These are phyloP conservation scores for Solanum clarkiae DNA, from an alignment of 257 asterid species.

Conservation along the genomic window DNA sequence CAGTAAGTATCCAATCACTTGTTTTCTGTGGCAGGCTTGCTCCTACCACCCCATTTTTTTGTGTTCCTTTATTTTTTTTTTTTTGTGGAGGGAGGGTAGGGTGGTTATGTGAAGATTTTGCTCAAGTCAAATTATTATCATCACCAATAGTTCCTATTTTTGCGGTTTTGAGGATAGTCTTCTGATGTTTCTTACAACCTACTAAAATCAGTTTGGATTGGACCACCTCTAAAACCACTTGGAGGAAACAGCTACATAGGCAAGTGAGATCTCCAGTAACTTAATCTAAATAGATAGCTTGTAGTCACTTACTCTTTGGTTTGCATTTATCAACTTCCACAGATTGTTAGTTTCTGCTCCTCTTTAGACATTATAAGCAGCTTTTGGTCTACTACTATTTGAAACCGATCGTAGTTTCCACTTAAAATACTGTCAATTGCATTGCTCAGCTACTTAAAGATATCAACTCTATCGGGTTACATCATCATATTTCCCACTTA, in stretches of 20 bases:
- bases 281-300: not conserved
- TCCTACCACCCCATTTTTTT: not conserved
- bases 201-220: not conserved
- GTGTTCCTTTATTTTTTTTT: not conserved
- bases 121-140: not conserved
- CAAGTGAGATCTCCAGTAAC: not conserved
- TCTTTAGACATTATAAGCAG: not conserved
- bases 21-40: not conserved
- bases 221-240: not conserved
- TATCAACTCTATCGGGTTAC: not conserved
- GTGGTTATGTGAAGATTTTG: not conserved
- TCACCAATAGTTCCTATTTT: not conserved
- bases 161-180: not conserved
- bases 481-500: not conserved
- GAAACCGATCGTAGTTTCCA: not conserved
- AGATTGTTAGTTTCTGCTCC: not conserved
- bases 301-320: not conserved
- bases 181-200: not conserved
- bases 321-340: not conserved
- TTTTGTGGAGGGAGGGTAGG: not conserved
- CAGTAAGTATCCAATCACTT: constrained; percentile 44
- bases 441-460: not conserved
- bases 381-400: not conserved
- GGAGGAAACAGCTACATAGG: not conserved
- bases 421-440: not conserved